Base-by-base conservation (phyloP, 345 rosid species). In the Limnanthes douglasii region DNA sequence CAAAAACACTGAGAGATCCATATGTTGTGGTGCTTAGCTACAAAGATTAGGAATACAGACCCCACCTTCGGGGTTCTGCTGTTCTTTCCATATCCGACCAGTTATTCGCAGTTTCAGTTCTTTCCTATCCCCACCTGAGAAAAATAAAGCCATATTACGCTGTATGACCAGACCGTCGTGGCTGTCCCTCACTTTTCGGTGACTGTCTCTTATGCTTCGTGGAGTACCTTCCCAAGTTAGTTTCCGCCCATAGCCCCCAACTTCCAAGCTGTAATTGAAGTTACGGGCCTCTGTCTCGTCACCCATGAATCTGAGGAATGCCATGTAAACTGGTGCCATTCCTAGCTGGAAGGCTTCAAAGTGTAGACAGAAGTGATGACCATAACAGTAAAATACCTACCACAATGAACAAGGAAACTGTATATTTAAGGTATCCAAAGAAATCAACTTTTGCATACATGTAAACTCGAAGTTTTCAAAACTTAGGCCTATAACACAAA, bases 271-370 rank as follows among this genome's bases (percentile, higher is more conserved):
- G 63, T 79, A 88, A 48, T 72, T 79, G 73, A 71, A 88, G 64
- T 72, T 83, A 46, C 81, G 45, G 31, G 93, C 86, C 48, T 88
- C 93, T 23, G 70, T 43, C 38, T 83, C 95, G 34, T 88, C 95
- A 1, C 97, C 97, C 90, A 83, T 73, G 69, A 79, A 88, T 17
- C 95, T 76, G 20, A 86, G 75, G 47, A 86, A 86, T 8, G 96
- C 86, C 94, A 85, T 85, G 59, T 80, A 80, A n/a, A 80, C 96
- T 27, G 96, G 94, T 38, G 86, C 96, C 86, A 81, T 68, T 5
- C 92, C 86, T 5, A 88, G 81, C 74, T 88, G 97, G 61, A 88
- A 88, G 18, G 95, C 97, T 57, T 79, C 95, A 50, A 88, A 83
- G 50, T 88, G 97, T n/a, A 83, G 83, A 52, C 97, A 83, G 61